Evolutionary conservation across 345 rosid genomes (phyloP).

Genomic region (Euphorbia lathyris): DNA sequence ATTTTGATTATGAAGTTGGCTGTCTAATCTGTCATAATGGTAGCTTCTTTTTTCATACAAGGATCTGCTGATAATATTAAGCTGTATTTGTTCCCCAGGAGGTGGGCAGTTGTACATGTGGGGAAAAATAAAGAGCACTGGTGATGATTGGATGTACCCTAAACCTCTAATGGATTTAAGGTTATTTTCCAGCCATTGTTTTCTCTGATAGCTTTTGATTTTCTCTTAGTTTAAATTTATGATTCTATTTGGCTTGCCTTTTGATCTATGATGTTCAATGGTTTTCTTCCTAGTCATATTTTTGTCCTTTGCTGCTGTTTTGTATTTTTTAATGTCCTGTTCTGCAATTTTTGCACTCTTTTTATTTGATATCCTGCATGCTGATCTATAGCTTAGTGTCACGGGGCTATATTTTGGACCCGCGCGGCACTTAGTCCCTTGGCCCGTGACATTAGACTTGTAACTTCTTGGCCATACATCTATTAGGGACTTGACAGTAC

Average conservation of each 20-base stretch:
- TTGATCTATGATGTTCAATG: not conserved
- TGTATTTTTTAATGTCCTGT: not conserved
- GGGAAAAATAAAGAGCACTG: constrained; percentile 89
- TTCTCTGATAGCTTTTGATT: not conserved
- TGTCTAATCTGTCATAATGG: not conserved
- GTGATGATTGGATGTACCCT: constrained; percentile 99
- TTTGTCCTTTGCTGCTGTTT: not conserved
- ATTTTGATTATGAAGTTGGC: not conserved
- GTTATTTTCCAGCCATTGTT: constrained; percentile 35
- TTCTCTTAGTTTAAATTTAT: not conserved
- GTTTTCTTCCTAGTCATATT: not conserved
- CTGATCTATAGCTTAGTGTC: no score
- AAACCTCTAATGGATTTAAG: constrained; percentile 98
- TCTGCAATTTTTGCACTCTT: not conserved
- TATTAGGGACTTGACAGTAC: no score
- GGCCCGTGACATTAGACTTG: no score
- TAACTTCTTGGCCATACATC: not conserved
- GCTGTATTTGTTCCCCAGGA: constrained; percentile 41
- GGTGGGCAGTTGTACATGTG: constrained; percentile 99
- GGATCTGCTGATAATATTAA: not conserved
- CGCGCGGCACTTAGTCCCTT: no score
- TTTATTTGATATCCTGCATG: not conserved
- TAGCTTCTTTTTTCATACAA: not conserved
- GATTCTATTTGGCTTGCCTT: not conserved
- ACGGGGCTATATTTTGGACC: no score